phyloP scores from a whole-genome alignment of 2,329 filamentous ascomycete species.

The Alternaria viburni region DNA sequence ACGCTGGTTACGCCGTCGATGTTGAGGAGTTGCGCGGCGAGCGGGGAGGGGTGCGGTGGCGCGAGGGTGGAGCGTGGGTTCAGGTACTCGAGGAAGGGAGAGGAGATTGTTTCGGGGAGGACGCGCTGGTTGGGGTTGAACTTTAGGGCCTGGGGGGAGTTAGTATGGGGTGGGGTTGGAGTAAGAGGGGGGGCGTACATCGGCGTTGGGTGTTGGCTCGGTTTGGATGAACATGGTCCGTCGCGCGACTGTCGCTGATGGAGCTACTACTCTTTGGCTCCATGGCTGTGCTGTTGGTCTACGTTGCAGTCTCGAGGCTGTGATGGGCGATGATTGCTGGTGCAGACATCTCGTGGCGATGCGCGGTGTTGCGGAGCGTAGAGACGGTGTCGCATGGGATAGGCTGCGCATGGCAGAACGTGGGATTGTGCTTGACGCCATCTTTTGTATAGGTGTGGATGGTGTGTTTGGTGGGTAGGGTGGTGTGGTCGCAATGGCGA shows the following conservation, averaged over 20 bases:
- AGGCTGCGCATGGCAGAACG: constrained; percentile 39
- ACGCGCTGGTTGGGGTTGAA: constrained; percentile 91
- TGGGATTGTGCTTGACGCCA: constrained; percentile 38
- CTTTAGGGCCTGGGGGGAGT: constrained; percentile 69
- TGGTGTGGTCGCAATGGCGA: constrained; percentile 18
- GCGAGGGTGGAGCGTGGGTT: constrained; percentile 86
- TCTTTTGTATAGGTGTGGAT: constrained; percentile 6
- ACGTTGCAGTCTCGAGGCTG: constrained; percentile 37
- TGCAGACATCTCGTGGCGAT: constrained; percentile 45
- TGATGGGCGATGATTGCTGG: constrained; percentile 42
- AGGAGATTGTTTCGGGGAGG: constrained; percentile 73
- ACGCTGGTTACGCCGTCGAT: constrained; percentile 94
- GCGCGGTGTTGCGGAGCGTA: constrained; percentile 30
- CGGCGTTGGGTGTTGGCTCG: constrained; percentile 90
- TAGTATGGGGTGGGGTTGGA: neutral
- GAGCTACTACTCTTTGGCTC: constrained; percentile 17
- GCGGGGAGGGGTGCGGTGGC: constrained; percentile 86
- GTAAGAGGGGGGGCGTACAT: constrained; percentile 59
- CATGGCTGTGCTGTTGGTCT: constrained; percentile 40
- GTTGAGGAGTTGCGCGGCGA: constrained; percentile 88
- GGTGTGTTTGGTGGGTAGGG: neutral
- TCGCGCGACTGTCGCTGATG: constrained; percentile 25
- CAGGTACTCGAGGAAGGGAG: constrained; percentile 89
- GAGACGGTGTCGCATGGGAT: constrained; percentile 28
- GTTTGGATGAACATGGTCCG: constrained; percentile 98